Base-by-base conservation (phyloP, 2,329 filamentous ascomycete genomes). In the Microcyclospora tardicrescens region DNA sequence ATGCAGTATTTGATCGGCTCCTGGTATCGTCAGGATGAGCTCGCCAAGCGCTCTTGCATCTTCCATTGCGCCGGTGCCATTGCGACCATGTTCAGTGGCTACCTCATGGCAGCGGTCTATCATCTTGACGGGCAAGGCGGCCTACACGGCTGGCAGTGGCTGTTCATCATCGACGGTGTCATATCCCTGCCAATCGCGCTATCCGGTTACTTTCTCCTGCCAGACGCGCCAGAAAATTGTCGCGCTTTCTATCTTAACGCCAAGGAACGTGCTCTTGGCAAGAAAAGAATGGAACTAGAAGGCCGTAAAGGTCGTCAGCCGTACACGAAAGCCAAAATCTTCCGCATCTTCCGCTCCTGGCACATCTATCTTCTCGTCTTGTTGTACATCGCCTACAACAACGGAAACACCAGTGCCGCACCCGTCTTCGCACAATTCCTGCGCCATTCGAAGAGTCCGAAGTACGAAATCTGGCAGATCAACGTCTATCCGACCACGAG, bases 321-420 rank as follows among this genome's bases (percentile, higher is more conserved):
- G 1, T 71, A 68, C 45, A 70, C 66, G 2, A 79, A 77, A 56
- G 49, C 35, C 34, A 15, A 43, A n/a, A 45, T n/a, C n/a, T n/a
- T n/a, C n/a, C n/a, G n/a, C 27, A 79, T 81, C 13, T 71, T 80
- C 40, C 64, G 65, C 0, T 72, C 70, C 5, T 81, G 78, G 77
- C 77, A 77, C 44, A 72, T 81, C 1, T 81, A 77, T 39, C 46
- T 69, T 0, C 59, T 82, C 2, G 67, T 67, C 0, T 39, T 72
- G 0, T 56, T 79, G 1, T 81, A 81, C 52, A 65, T 80, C 37
- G 57, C 72, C 32, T 81, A 79, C 62, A 79, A 77, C 56, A 81
- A 81, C 47, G 73, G 68, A 2, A 62, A 59, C 2, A 13, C 50
- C 61, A 10, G 70, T 74, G 51, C 75, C 77, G 14, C 36, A 9